phyloP scores from a whole-genome alignment of 2,329 filamentous ascomycete genomes.

The Bipolaris zeicola region DNA sequence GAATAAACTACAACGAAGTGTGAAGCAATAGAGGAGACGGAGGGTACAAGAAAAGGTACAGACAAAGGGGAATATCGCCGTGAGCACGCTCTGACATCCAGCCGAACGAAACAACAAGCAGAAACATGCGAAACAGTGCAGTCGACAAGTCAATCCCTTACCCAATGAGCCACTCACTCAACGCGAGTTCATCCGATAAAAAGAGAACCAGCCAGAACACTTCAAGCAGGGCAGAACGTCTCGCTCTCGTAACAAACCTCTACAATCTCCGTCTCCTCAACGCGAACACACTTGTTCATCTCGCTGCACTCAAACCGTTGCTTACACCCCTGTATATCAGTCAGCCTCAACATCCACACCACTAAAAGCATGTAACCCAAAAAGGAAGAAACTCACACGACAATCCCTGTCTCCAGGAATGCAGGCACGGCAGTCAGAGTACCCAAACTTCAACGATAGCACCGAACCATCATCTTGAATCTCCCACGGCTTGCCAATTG shows the following conservation, averaged over 20 bases:
- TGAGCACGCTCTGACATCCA: neutral
- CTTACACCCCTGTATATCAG: slow-evolving; percentile 8
- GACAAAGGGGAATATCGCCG: neutral
- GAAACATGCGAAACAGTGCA: neutral
- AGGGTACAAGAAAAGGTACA: neutral
- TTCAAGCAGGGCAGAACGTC: neutral
- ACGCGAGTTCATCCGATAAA: neutral
- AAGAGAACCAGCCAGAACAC: neutral
- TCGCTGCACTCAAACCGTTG: slow-evolving; percentile 16
- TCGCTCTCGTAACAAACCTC: neutral
- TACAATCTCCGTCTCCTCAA: neutral
- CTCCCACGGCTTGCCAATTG: too few relatives aligned
- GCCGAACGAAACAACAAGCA: neutral
- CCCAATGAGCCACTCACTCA: neutral
- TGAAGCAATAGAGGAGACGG: neutral
- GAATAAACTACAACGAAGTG: neutral
- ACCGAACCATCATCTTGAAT: too few relatives aligned
- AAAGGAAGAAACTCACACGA: slow-evolving; percentile 3
- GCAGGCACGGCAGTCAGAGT: slow-evolving; percentile 2
- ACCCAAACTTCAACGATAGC: neutral
- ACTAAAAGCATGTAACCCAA: neutral
- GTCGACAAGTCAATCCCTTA: neutral
- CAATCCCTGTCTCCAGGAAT: slow-evolving; percentile 1
- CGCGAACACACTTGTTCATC: slow-evolving; percentile 17
- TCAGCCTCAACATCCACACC: neutral